Base-by-base conservation (phyloP, 1,284 basidiomycete genomes). In the Ganoderma multipileum region DNA sequence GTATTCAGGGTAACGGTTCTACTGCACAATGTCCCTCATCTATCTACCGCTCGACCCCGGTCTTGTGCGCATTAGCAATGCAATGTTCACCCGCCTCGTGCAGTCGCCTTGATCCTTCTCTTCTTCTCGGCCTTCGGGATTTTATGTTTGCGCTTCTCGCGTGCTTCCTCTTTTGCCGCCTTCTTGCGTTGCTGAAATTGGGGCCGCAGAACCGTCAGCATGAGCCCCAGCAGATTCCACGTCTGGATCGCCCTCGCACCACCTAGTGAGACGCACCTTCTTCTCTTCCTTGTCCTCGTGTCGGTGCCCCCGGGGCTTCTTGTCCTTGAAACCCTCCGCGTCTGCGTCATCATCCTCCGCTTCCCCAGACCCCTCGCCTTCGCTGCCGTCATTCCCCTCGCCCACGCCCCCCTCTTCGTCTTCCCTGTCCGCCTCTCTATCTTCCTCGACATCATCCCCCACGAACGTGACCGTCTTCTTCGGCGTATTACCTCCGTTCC, bases 91-190 rank as follows among this genome's bases (percentile, higher is more conserved):
- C 73, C 68, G 65, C 70, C 74, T 16, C 78, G 76, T 23, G 79
- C 77, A 33, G 83, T 78, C 74, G 84, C 85, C 81, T 95, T 97
- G 73, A 98, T 86, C 72, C 88, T 87, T 61, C 90, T 87, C 81
- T 94, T 94, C 84, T 98, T 98, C 81, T 97, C 95, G 50, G 91
- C 88, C 80, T 98, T 98, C 64, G 95, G 94, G 85, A 98, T 95
- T 83, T 98, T 98, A 73, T 89, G 85, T 80, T 96, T 95, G 70
- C 96, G 87, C 80, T 89, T 94, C 82, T 98, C 96, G 75, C 92
- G 87, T 64, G 92, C 90, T 79, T 94, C 94, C 72, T 91, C 93
- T 79, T 98, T 98, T 39, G 88, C 88, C 14, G 91, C 91, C 78
- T 95, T 93, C 81, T 98, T 97, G 12, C 96, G 89, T 79, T 96